phyloP scores from a whole-genome alignment of 768 basidiomycete species.

The Suillus paluster region DNA sequence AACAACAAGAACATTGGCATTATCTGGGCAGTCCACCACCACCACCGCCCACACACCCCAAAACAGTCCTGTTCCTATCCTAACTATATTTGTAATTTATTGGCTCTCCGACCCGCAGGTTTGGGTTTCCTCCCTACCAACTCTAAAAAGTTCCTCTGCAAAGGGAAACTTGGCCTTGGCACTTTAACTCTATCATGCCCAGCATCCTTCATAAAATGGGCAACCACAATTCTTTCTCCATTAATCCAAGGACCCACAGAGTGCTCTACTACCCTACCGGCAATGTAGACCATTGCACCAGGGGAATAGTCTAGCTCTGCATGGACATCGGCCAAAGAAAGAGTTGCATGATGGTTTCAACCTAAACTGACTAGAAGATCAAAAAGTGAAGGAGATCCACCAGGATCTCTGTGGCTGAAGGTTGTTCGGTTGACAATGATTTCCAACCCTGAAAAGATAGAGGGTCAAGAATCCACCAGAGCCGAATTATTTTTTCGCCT shows the following conservation, averaged over 20 bases:
- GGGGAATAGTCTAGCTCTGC: background rate
- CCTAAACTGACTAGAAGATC: too few species aligned
- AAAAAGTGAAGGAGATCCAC: background rate
- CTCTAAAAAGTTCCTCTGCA: background rate
- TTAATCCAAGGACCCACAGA: background rate
- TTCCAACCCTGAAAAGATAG: constrained; percentile 5
- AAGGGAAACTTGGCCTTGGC: background rate
- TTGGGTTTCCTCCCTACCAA: too few species aligned
- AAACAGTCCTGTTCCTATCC: too few species aligned
- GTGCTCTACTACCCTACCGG: constrained; percentile 21
- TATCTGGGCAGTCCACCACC: too few species aligned
- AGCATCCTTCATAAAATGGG: constrained; percentile 1
- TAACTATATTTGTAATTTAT: too few species aligned
- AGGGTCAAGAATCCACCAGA: background rate
- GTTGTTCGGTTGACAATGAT: constrained; percentile 7
- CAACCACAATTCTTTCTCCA: background rate
- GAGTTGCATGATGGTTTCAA: too few species aligned
- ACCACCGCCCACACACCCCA: too few species aligned
- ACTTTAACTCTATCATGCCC: background rate
- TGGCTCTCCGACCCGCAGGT: too few species aligned
- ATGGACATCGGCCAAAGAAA: background rate
- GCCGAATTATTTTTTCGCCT: background rate
- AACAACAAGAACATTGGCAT: too few species aligned
- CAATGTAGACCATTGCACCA: constrained; percentile 10
- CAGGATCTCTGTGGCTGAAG: background rate